Conservation (phyloP, 305 asterid species). For the Fraxinus sp. region DNA sequence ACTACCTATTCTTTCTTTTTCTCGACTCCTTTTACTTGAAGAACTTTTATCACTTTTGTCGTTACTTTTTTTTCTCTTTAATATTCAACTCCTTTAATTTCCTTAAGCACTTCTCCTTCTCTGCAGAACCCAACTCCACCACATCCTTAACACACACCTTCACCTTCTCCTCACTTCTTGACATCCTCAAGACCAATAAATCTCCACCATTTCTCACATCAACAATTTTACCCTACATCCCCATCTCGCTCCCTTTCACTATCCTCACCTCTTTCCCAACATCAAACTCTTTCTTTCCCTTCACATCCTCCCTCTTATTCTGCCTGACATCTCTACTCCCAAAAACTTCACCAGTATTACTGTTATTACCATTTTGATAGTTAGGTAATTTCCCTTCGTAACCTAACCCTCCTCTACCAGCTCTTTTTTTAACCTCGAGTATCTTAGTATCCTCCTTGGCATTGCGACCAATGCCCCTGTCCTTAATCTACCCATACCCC, state of each 20-base stretch:
- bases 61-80: conserved; percentile 26
- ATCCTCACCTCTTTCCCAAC: conserved; percentile 64
- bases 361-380: conserved; percentile 17
- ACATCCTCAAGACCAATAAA: conserved; percentile 47
- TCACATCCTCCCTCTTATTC: conserved; percentile 26
- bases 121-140: conserved; percentile 62
- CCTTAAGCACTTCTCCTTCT: conserved; percentile 60
- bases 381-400: conserved; percentile 44
- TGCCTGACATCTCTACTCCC: conserved; percentile 16
- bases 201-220: conserved; percentile 55
- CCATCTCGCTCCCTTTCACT: conserved; percentile 63
- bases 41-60: conserved; percentile 24
- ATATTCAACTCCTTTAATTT: conserved; percentile 48
- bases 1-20: conserved; percentile 26
- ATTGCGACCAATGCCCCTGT: conserved; percentile 63
- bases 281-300: conserved; percentile 32
- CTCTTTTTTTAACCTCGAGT: conserved; percentile 45
- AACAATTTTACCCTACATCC: conserved; percentile 56
- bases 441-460: conserved; percentile 65
- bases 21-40: conserved; percentile 31
- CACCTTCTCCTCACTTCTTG: conserved; percentile 43
- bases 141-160: conserved; percentile 46
- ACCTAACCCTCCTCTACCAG: conserved; percentile 77
- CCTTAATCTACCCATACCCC: conserved; percentile 81
- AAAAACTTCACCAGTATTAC: conserved; percentile 22